Conservation (phyloP, 371 early-diverging fungal genomes). For the Nematocida sp. region DNA sequence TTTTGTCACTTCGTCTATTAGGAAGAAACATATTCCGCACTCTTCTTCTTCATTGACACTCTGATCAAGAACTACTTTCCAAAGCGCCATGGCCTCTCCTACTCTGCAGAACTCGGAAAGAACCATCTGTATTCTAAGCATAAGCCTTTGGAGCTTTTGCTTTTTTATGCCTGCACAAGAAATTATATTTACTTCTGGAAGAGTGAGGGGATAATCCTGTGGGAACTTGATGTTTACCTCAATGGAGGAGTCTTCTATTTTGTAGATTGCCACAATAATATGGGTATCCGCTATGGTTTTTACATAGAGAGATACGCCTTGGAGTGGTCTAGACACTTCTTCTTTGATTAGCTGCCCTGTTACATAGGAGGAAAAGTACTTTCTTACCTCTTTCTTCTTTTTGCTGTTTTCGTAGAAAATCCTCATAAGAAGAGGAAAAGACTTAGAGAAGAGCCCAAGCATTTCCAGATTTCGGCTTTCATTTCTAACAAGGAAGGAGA, state of each 20-base stretch:
- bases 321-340: constrained; percentile 33
- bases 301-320: constrained; percentile 29
- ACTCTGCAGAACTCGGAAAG: constrained; percentile 58
- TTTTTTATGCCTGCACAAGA: constrained; percentile 38
- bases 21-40: constrained; percentile 66
- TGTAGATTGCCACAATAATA: constrained; percentile 35
- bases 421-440: constrained; percentile 29
- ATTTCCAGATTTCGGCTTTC: constrained; percentile 23
- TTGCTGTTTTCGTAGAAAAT: constrained; percentile 42
- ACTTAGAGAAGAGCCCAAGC: constrained; percentile 43
- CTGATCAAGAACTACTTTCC: constrained; percentile 61
- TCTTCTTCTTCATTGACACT: constrained; percentile 55
- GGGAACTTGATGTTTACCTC: constrained; percentile 54
- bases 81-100: constrained; percentile 58
- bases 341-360: constrained; percentile 24
- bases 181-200: constrained; percentile 22
- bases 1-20: constrained; percentile 57
- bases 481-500: constrained; percentile 15
- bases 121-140: constrained; percentile 53
- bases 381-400: not conserved
- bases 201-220: constrained; percentile 39
- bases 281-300: constrained; percentile 39
- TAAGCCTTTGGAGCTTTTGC: constrained; percentile 40
- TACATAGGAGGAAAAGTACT: constrained; percentile 6
- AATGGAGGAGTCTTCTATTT: constrained; percentile 47